Percentiles rank a stretch among this genome's conserved stretches.
Evolutionary conservation across 73 alveolate species (phyloP).

Genomic region (Durusdinium trenchii): DNA sequence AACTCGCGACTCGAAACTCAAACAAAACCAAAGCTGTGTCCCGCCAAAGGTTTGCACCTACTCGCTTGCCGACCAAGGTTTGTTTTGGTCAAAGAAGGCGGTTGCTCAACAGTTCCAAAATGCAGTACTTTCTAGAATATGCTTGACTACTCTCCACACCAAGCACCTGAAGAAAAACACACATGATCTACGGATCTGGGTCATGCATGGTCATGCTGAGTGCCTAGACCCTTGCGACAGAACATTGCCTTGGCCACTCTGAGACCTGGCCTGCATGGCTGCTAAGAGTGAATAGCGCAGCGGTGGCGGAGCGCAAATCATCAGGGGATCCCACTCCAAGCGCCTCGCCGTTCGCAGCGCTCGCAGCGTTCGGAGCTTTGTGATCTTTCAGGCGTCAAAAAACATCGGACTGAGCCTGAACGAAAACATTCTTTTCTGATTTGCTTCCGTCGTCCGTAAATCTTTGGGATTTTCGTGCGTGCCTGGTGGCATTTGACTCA

Average conservation of each 20-base stretch:
- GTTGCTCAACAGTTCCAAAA: no score
- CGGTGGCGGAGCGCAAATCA: slow-evolving; percentile 95
- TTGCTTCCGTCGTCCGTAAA: no score
- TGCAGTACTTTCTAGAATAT: background rate
- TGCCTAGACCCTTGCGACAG: background rate
- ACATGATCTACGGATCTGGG: no score
- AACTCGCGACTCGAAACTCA: background rate
- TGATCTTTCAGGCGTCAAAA: no score
- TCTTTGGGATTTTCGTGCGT: background rate
- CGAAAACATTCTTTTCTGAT: no score
- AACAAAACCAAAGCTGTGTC: background rate
- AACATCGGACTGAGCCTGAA: no score
- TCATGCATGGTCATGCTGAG: no score
- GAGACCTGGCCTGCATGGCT: slow-evolving; percentile 79
- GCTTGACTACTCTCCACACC: background rate
- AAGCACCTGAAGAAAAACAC: background rate
- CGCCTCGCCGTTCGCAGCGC: no score
- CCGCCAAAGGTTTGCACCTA: background rate
- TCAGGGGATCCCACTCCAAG: slow-evolving; percentile 93
- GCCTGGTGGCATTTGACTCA: slow-evolving; percentile 93
- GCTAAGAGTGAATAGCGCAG: slow-evolving; percentile 68
- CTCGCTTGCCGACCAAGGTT: no score
- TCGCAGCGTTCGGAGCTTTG: no score
- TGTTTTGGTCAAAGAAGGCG: no score
- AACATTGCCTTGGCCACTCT: background rate